Evolutionary conservation across 2,329 filamentous ascomycete genomes (phyloP), one percentile per base, ranked within the genome.

Genomic region (Trichoderma gracile): DNA sequence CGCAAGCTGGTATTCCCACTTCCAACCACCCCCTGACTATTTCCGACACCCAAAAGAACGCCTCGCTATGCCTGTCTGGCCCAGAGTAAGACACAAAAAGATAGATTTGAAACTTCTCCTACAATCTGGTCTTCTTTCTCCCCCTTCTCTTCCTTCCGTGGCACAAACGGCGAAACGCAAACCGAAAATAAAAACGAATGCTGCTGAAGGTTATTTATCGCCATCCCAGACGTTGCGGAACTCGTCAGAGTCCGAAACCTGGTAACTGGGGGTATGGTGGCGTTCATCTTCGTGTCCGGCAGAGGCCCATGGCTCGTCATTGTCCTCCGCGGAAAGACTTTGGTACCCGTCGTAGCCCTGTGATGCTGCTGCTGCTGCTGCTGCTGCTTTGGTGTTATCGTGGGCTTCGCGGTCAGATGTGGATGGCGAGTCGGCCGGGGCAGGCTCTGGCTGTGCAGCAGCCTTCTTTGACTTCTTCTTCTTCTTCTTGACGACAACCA

Each of bases 211-310:
- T 42, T 45, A 63, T 62, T 54, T 33, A 15, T 49, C 38, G 12
- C 49, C 64, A 14, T 71, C 74, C 80, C 80, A 82, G n/a, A 81
- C 78, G 66, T 82, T 82, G 21, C 74, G 73, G 66, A 81, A 82
- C 63, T 79, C 80, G 3, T 81, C 80, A 30, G 73, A 73, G 19
- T 78, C 75, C n/a, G 74, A 68, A 2, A 77, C 71, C 27, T 71
- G 69, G 55, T 76, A 77, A 43, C 64, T 68, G 21, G 71, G 66
- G 4, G 49, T 23, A 46, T 64, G 54, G 23, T 65, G 67, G 8
- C 64, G 59, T 23, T 57, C 49, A 25, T 71, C 65, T 27, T 68
- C 19, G 49, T 66, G 47, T 21, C 43, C 50, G 52, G 43, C 5
- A 19, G 21, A 55, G 42, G 14, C 38, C 67, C 62, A 62, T 19